phyloP scores from a whole-genome alignment of 441 rosid genomes.

The Bruguiera hainesii region DNA sequence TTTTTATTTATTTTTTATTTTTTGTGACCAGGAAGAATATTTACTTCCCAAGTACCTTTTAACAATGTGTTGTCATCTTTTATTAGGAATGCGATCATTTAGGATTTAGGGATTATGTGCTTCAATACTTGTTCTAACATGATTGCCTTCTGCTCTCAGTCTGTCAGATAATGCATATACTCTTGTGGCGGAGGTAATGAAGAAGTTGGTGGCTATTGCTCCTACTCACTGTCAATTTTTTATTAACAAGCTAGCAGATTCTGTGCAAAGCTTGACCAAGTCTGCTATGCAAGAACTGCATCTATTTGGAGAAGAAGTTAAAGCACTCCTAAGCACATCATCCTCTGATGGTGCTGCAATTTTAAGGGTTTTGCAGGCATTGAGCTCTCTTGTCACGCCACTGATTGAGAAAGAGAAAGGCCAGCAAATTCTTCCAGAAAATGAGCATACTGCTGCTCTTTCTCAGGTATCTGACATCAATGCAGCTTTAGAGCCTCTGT shows the following conservation, averaged over 20 bases:
- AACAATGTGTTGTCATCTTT: not conserved
- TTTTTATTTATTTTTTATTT: no score
- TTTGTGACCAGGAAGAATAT: not conserved
- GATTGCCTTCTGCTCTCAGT: constrained; percentile 38
- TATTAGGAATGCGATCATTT: not conserved
- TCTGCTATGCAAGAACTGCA: constrained; percentile 83
- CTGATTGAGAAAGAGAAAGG: constrained; percentile 60
- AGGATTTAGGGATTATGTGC: not conserved
- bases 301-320: constrained; percentile 77
- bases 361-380: constrained; percentile 85
- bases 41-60: not conserved
- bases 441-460: constrained; percentile 57
- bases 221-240: constrained; percentile 82
- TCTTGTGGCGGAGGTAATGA: constrained; percentile 92
- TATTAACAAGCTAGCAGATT: constrained; percentile 76
- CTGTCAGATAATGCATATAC: constrained; percentile 92
- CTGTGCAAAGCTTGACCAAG: constrained; percentile 68
- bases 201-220: constrained; percentile 79
- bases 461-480: constrained; percentile 66
- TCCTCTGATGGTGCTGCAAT: constrained; percentile 94
- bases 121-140: constrained; percentile 18
- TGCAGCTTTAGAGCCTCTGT: constrained; percentile 80
- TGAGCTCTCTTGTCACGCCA: constrained; percentile 73
- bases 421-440: constrained; percentile 44
- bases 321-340: constrained; percentile 72